Percentiles rank a stretch among this genome's conserved stretches.
phyloP scores from a whole-genome alignment of 1,139 yeast species.

The Taphrina pruni region DNA sequence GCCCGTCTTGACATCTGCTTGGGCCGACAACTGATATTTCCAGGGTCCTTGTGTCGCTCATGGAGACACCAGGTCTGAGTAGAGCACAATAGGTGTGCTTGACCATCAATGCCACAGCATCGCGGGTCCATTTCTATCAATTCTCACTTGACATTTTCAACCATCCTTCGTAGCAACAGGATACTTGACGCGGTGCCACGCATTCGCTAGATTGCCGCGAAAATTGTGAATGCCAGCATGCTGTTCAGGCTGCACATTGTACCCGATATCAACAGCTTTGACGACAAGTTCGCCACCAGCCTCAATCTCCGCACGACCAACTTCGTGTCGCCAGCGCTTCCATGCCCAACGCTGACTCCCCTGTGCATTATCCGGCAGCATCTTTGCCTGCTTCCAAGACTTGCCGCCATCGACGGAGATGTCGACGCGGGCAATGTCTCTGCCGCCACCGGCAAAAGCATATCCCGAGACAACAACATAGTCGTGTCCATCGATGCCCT shows the following conservation, averaged over 20 bases:
- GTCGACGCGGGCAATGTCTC: constrained; percentile 11
- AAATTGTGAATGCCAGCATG: constrained; percentile 16
- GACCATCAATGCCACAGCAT: background rate
- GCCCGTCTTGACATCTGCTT: background rate
- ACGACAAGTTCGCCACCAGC: constrained; percentile 12
- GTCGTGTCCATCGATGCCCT: constrained; percentile 15
- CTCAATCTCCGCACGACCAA: constrained; percentile 8
- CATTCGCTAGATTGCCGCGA: constrained; percentile 16
- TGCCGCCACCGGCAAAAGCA: constrained; percentile 7
- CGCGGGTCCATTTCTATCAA: background rate
- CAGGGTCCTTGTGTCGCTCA: constrained; percentile 1
- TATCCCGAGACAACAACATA: constrained; percentile 13
- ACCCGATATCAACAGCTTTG: constrained; percentile 5
- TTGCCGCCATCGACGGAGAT: constrained; percentile 11
- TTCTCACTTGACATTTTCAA: background rate
- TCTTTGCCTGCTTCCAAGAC: constrained; percentile 16
- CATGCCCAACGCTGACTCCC: constrained; percentile 14
- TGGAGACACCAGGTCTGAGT: background rate
- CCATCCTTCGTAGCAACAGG: constrained; percentile 5
- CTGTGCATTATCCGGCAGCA: constrained; percentile 14
- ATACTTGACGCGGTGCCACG: constrained; percentile 18
- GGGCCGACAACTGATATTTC: background rate
- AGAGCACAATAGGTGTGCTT: background rate
- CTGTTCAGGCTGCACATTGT: constrained; percentile 16
- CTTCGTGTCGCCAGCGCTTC: constrained; percentile 13